Percentiles rank a stretch among this genome's conserved stretches.
Evolutionary conservation across 1,284 basidiomycete species (phyloP).

Genomic region (Trametes hirsuta): DNA sequence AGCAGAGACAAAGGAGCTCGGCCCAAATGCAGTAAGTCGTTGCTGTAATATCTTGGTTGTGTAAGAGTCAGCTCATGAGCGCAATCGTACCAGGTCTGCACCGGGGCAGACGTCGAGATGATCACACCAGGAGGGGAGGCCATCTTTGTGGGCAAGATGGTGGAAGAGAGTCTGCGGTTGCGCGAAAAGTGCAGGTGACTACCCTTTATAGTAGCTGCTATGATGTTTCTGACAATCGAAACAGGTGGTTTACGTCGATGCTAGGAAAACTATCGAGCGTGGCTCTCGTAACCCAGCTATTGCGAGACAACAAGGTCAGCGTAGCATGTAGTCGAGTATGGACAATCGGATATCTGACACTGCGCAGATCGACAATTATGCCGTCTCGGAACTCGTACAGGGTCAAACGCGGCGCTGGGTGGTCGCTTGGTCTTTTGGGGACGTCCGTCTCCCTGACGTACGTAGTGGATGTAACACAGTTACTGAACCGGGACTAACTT

Average conservation of each 20-base stretch:
- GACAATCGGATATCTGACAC: not conserved
- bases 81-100: slow-evolving; percentile 61
- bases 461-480: no score
- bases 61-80: not conserved
- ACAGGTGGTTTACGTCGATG: slow-evolving; percentile 92
- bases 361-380: slow-evolving; percentile 80
- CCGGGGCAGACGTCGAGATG: slow-evolving; percentile 85
- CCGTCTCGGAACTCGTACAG: slow-evolving; percentile 80
- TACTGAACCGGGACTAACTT: no score
- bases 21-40: slow-evolving; percentile 67
- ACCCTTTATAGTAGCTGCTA: not conserved
- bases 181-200: slow-evolving; percentile 54
- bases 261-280: slow-evolving; percentile 86
- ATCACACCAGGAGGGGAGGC: slow-evolving; percentile 86
- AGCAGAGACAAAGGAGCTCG: slow-evolving; percentile 61
- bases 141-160: slow-evolving; percentile 77
- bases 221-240: not conserved
- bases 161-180: slow-evolving; percentile 67
- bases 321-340: not conserved
- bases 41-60: not conserved
- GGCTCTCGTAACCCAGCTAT: slow-evolving; percentile 54
- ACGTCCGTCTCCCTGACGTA: slow-evolving; percentile 75
- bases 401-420: slow-evolving; percentile 90
- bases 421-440: slow-evolving; percentile 80
- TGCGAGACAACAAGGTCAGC: slow-evolving; percentile 58